phyloP scores from a whole-genome alignment of 2,329 filamentous ascomycete species.

The Pseudocercospora crystallina region DNA sequence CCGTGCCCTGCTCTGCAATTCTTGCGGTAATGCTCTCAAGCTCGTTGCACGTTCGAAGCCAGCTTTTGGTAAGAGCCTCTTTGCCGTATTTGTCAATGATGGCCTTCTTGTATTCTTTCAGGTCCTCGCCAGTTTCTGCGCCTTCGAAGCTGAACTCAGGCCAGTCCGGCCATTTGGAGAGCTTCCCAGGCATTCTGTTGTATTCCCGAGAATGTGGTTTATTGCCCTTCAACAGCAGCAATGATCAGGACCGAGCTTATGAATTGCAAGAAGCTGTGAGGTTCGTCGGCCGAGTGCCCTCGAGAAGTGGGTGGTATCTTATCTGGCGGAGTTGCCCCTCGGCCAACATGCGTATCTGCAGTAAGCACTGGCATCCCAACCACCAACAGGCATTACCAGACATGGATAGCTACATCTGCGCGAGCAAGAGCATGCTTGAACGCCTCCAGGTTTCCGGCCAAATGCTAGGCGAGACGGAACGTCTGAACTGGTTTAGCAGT shows the following conservation, averaged over 20 bases:
- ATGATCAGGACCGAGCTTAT: background rate
- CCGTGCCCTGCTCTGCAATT: slow-evolving; percentile 4
- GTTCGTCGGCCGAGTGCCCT: background rate
- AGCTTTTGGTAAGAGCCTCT: slow-evolving; percentile 8
- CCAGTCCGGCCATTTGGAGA: slow-evolving; percentile 9
- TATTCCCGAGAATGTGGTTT: too few species aligned
- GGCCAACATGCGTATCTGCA: background rate
- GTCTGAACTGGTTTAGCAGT: background rate
- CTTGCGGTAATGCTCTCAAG: slow-evolving; percentile 4
- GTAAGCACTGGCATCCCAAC: background rate
- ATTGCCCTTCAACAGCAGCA: background rate
- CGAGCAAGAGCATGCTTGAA: background rate
- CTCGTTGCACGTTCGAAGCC: slow-evolving; percentile 9
- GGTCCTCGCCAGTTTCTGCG: slow-evolving; percentile 10
- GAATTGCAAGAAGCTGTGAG: background rate
- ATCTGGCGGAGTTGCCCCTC: slow-evolving; percentile 3
- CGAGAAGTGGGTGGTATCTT: background rate
- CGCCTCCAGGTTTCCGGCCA: background rate
- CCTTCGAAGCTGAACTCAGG: slow-evolving; percentile 6
- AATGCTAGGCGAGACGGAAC: background rate
- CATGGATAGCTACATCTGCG: background rate
- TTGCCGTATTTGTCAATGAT: slow-evolving; percentile 11
- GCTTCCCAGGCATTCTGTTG: slow-evolving; percentile 3
- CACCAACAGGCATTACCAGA: background rate
- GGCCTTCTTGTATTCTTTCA: slow-evolving; percentile 5